Percentiles rank a stretch among this genome's conserved stretches.
Conservation (phyloP, 768 basidiomycete genomes). For the Pulveroboletus frians region DNA sequence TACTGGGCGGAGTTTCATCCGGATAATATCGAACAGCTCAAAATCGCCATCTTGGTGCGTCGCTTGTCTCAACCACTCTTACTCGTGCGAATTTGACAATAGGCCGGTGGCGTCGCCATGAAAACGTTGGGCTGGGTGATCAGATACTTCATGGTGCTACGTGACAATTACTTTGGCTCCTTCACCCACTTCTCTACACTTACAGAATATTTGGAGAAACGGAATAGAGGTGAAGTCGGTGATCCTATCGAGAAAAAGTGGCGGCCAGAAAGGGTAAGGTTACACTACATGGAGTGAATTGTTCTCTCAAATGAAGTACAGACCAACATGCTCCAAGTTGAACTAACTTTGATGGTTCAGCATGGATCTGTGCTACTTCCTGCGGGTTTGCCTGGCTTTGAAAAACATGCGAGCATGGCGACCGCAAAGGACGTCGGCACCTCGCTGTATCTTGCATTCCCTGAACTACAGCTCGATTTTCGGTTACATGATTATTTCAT, state of each 20-base stretch:
- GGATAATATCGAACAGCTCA: conserved; percentile 76
- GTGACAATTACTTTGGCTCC: conserved; percentile 90
- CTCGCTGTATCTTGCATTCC: conserved; percentile 51
- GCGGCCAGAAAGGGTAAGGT: conserved; percentile 65
- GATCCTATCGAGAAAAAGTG: conserved; percentile 82
- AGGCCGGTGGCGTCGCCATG: conserved; percentile 55
- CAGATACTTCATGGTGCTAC: conserved; percentile 80
- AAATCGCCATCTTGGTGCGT: conserved; percentile 55
- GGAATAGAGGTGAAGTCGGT: conserved; percentile 55
- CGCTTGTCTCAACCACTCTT: not conserved
- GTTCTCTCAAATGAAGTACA: conserved; percentile 30
- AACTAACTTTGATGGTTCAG: conserved; percentile 49
- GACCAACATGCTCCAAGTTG: conserved; percentile 81
- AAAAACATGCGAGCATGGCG: conserved; percentile 26
- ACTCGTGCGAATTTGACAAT: conserved; percentile 1
- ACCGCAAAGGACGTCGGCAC: conserved; percentile 43
- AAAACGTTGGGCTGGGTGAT: conserved; percentile 84
- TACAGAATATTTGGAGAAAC: conserved; percentile 76
- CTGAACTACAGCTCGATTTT: conserved; percentile 70
- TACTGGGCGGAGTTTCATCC: conserved; percentile 64
- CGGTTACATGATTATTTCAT: conserved; percentile 84
- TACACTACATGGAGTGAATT: not conserved
- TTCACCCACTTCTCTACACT: conserved; percentile 92
- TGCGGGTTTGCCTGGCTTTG: conserved; percentile 60
- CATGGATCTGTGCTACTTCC: conserved; percentile 59